Conservation (phyloP, 2,329 filamentous ascomycete species). For the Raffaelea deltoideospora region DNA sequence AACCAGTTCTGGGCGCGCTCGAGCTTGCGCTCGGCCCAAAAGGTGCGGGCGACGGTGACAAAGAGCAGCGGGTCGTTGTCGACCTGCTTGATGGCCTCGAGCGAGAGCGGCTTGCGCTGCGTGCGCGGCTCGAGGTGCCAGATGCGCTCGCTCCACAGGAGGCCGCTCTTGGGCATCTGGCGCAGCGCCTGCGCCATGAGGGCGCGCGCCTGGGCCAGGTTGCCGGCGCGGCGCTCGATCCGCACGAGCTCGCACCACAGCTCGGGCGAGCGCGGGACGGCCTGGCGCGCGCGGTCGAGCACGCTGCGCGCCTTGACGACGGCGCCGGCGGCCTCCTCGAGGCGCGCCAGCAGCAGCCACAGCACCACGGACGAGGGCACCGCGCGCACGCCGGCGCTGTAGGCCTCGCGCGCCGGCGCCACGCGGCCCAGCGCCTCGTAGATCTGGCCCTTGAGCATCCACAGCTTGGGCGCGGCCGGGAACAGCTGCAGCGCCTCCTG, state of each 20-base stretch:
- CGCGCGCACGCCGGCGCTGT: constrained; percentile 72
- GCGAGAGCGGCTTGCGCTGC: constrained; percentile 75
- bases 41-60: constrained; percentile 83
- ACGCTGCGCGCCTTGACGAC: constrained; percentile 87
- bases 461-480: constrained; percentile 73
- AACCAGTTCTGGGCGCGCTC: constrained; percentile 97
- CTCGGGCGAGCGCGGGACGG: constrained; percentile 68
- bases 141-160: constrained; percentile 89
- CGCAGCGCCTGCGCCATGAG: constrained; percentile 90
- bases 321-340: constrained; percentile 74
- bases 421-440: constrained; percentile 73
- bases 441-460: constrained; percentile 98
- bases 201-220: constrained; percentile 68
- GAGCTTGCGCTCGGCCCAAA: constrained; percentile 83
- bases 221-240: constrained; percentile 76
- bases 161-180: constrained; percentile 73
- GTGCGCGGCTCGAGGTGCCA: constrained; percentile 86
- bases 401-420: constrained; percentile 79
- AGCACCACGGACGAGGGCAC: constrained; percentile 72
- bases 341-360: constrained; percentile 75
- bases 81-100: constrained; percentile 94
- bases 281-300: constrained; percentile 77
- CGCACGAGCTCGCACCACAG: constrained; percentile 92
- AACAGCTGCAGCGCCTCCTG: constrained; percentile 78
- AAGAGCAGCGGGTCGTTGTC: constrained; percentile 85